Evolutionary conservation across 257 asterid genomes (phyloP).

Genomic region (Vinca minor): DNA sequence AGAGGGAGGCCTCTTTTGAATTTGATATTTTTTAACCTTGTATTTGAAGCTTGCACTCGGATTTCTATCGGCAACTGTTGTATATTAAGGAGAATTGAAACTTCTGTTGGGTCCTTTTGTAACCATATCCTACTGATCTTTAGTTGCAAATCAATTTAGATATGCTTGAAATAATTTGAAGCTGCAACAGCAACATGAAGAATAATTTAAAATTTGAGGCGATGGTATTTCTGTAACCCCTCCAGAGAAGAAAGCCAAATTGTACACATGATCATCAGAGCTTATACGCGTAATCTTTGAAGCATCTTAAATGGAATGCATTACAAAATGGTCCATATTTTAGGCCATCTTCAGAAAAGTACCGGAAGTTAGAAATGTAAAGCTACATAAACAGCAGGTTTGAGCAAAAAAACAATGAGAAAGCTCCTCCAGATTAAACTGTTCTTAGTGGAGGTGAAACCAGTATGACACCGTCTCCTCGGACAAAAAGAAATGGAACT

Average conservation of each 20-base stretch:
- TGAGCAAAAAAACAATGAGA: background rate
- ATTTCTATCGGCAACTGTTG: too few species aligned
- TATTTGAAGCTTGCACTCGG: background rate
- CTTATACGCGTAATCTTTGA: too few species aligned
- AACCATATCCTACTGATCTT: too few species aligned
- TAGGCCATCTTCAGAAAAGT: background rate
- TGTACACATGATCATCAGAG: too few species aligned
- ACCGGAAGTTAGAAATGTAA: background rate
- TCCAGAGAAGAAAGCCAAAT: too few species aligned
- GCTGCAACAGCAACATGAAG: too few species aligned
- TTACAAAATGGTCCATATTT: background rate
- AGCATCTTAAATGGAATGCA: background rate
- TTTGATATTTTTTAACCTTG: background rate
- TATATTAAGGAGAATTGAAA: too few species aligned
- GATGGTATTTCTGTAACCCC: too few species aligned
- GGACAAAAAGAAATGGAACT: slow-evolving; percentile 72
- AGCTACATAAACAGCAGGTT: background rate
- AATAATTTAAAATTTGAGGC: too few species aligned
- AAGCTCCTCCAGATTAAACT: slow-evolving; percentile 35
- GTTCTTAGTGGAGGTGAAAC: slow-evolving; percentile 94
- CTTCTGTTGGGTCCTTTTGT: background rate
- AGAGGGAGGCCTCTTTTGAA: background rate
- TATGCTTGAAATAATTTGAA: too few species aligned
- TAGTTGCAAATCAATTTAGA: too few species aligned
- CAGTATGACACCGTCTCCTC: slow-evolving; percentile 96